Evolutionary conservation across 2,329 filamentous ascomycete genomes (phyloP).

Genomic region (Aspergillus sp.): DNA sequence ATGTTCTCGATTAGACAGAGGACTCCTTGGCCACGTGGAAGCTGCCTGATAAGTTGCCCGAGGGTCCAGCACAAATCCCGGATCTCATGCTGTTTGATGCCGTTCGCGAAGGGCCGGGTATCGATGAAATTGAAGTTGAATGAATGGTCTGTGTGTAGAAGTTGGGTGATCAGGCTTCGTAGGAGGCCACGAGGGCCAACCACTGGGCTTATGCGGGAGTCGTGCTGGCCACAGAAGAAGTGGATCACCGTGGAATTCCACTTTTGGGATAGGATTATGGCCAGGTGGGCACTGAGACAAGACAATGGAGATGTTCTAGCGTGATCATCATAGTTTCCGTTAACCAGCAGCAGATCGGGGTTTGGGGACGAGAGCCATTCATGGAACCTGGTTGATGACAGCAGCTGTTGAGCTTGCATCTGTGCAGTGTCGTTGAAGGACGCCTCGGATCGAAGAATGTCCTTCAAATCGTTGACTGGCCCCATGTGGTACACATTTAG

Average conservation of each 20-base stretch:
- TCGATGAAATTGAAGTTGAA: neutral
- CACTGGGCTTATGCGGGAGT: neutral
- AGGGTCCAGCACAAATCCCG: neutral
- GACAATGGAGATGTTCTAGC: neutral
- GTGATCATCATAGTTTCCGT: neutral
- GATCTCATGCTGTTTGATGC: neutral
- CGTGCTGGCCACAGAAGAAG: neutral
- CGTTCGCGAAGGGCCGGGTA: neutral
- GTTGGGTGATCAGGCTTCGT: neutral
- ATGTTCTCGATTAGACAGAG: slow-evolving; percentile 1
- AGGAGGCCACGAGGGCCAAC: neutral
- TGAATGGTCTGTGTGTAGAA: neutral
- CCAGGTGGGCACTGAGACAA: neutral
- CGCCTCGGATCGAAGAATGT: neutral
- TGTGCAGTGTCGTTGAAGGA: neutral
- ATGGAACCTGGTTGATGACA: neutral
- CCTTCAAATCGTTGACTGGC: neutral
- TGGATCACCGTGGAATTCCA: neutral
- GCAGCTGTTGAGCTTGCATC: neutral
- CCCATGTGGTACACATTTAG: neutral
- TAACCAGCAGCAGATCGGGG: neutral
- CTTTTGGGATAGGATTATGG: neutral
- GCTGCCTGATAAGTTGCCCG: neutral
- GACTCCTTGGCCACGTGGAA: neutral
- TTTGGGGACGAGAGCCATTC: neutral